These are phyloP conservation scores for Xylaria venustula DNA, from an alignment of 495 filamentous ascomycete species.

Conservation along the genomic window DNA sequence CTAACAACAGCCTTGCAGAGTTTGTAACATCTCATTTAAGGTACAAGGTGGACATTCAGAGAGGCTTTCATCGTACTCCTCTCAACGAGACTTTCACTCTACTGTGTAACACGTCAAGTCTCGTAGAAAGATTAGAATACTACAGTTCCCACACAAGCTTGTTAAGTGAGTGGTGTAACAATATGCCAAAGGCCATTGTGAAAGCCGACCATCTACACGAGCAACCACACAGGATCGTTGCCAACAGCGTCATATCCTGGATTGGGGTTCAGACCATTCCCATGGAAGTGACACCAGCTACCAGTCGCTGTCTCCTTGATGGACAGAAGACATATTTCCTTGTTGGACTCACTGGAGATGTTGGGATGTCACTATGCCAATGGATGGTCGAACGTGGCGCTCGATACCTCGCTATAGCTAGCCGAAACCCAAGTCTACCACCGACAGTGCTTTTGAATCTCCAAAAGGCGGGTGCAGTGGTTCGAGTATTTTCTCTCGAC, in stretches of 20 bases:
- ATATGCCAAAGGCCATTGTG: neutral
- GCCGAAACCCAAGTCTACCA: conserved; percentile 26
- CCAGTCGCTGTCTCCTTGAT: neutral
- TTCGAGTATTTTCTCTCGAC: conserved; percentile 1
- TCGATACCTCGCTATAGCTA: conserved; percentile 42
- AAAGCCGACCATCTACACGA: neutral
- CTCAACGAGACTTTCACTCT: neutral
- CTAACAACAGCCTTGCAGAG: no score
- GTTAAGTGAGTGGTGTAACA: no score
- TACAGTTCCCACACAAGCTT: no score
- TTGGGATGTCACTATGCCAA: conserved; percentile 45
- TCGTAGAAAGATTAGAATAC: neutral
- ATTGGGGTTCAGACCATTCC: neutral
- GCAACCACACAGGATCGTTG: neutral
- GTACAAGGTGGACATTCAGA: neutral
- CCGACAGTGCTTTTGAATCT: neutral
- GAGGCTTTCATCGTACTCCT: neutral
- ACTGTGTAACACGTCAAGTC: neutral
- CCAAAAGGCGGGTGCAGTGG: neutral
- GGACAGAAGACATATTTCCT: conserved; percentile 35
- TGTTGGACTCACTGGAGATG: conserved; percentile 42
- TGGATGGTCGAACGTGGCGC: conserved; percentile 52
- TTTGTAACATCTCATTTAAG: neutral
- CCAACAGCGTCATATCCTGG: neutral
- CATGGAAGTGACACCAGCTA: neutral